Percentiles rank a stretch among this genome's conserved stretches.
phyloP scores from a whole-genome alignment of 768 basidiomycete genomes.

The Nidularia sp. region DNA sequence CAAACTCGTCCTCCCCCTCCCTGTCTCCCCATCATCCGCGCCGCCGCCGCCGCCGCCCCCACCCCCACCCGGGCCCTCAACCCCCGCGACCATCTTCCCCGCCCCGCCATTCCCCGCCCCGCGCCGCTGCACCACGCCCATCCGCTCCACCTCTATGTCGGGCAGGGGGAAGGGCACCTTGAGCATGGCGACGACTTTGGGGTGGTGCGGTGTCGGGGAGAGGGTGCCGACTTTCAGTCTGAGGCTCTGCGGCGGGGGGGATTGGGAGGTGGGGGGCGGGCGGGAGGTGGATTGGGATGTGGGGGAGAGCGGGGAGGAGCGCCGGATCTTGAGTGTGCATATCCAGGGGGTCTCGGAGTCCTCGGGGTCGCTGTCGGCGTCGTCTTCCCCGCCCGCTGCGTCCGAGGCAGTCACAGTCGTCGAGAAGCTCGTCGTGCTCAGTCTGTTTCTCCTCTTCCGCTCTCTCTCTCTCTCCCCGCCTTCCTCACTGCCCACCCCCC shows the following conservation, averaged over 20 bases:
- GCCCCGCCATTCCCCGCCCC: slow-evolving; percentile 17
- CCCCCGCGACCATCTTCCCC: neutral
- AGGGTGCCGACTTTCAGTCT: slow-evolving; percentile 77
- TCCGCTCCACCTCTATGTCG: slow-evolving; percentile 68
- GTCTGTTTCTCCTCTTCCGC: slow-evolving; percentile 17
- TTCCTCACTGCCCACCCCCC: neutral
- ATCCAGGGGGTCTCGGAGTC: slow-evolving; percentile 97
- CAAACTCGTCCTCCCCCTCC: neutral
- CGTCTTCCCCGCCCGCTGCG: slow-evolving; percentile 13
- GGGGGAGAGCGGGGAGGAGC: slow-evolving; percentile 18
- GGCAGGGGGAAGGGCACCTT: slow-evolving; percentile 89
- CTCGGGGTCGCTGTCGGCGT: slow-evolving; percentile 87
- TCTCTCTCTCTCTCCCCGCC: slow-evolving; percentile 1
- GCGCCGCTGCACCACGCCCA: slow-evolving; percentile 47
- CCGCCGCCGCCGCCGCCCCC: too few species aligned
- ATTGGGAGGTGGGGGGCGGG: neutral
- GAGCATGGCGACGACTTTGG: slow-evolving; percentile 87
- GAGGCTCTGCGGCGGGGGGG: slow-evolving; percentile 22
- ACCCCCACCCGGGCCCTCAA: neutral
- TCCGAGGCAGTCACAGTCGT: slow-evolving; percentile 7
- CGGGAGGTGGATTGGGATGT: slow-evolving; percentile 1
- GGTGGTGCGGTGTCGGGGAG: slow-evolving; percentile 92
- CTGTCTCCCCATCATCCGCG: slow-evolving; percentile 1
- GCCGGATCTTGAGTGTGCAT: slow-evolving; percentile 72
- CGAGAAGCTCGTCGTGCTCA: slow-evolving; percentile 29